A percentile compares a stretch with the other conserved stretches of the same genome.
Conservation (phyloP, 345 rosid species). For the Carallia brachiata region DNA sequence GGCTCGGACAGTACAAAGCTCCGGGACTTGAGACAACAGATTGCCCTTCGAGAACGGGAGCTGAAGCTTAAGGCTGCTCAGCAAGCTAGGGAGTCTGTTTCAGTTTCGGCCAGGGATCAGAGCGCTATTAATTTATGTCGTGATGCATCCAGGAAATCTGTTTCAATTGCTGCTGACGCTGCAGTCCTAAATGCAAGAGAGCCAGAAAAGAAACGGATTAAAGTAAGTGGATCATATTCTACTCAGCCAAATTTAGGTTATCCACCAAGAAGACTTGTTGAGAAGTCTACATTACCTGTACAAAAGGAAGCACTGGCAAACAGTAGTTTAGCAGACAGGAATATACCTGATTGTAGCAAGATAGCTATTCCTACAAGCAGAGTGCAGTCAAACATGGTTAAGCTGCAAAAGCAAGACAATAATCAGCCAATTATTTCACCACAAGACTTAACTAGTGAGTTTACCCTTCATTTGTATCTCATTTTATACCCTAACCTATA, state of each 20-base stretch:
- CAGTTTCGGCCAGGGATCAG: slow-evolving; percentile 26
- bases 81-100: slow-evolving; percentile 51
- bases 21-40: slow-evolving; percentile 85
- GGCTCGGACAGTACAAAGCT: slow-evolving; percentile 50
- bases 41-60: slow-evolving; percentile 80
- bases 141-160: slow-evolving; percentile 38
- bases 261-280: slow-evolving; percentile 26
- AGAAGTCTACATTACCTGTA: slow-evolving; percentile 27
- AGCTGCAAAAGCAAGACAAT: slow-evolving; percentile 39
- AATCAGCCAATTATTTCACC: slow-evolving; percentile 32
- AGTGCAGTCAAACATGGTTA: slow-evolving; percentile 32
- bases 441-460: slow-evolving; percentile 24
- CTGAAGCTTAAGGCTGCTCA: slow-evolving; percentile 66
- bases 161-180: slow-evolving; percentile 35
- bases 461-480: neutral
- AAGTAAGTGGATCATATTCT: slow-evolving; percentile 38
- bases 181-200: slow-evolving; percentile 41
- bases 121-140: slow-evolving; percentile 24
- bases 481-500: slow-evolving; percentile 1
- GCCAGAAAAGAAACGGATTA: slow-evolving; percentile 69
- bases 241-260: slow-evolving; percentile 33
- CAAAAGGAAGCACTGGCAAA: slow-evolving; percentile 31
- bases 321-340: slow-evolving; percentile 21
- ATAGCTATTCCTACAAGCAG: slow-evolving; percentile 31
- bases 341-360: slow-evolving; percentile 24